Base-by-base conservation (phyloP, 2,329 filamentous ascomycete species). In the Macrophomina pseudophaseolina region DNA sequence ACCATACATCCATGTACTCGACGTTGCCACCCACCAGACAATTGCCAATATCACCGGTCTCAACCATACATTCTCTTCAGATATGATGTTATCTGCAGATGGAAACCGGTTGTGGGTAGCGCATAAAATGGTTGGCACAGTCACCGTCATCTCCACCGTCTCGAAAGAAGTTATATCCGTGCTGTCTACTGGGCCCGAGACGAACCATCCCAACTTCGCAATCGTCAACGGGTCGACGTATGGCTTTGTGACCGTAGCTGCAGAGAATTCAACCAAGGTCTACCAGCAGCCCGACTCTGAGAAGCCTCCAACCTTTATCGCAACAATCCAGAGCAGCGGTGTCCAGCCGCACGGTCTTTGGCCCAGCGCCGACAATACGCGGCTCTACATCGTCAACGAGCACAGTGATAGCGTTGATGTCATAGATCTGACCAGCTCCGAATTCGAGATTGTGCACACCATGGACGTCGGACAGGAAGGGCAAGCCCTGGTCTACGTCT, bases 41-140 rank as follows among this genome's bases (percentile, higher is more conserved):
- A 28, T 68, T 14, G 48, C 48, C 28, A 67, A 69, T 30, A 69
- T 68, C 40, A 66, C 68, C 23, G 67, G 67, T n/a, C 52, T 68
- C 14, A 66, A 46, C 6, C 18, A 69, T 30, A 32, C 46, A 7
- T 69, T 68, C 51, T 68, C 68, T 0, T 68, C 66, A 9, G 68
- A 67, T 40, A 69, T 69, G 68, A 65, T 63, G 53, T 16, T 68
- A 2, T 60, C 53, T 2, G 66, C 68, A 7, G 66, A 63, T 32
- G 66, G 68, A 14, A 23, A 30, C 2, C 30, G 53, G 16, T 49
- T 66, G 1, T 67, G 66, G 66, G 58, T 44, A 1, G 67, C 67
- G 33, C 62, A 68, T 18, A 65, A 68, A 18, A 28, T 62, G 40
- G n/a, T 38, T 11, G 66, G 63, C 32, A 53, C 48, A n/a, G 54